phyloP scores from a whole-genome alignment of 805 yeast species.

The Tetrapisispora iriomotensis region DNA sequence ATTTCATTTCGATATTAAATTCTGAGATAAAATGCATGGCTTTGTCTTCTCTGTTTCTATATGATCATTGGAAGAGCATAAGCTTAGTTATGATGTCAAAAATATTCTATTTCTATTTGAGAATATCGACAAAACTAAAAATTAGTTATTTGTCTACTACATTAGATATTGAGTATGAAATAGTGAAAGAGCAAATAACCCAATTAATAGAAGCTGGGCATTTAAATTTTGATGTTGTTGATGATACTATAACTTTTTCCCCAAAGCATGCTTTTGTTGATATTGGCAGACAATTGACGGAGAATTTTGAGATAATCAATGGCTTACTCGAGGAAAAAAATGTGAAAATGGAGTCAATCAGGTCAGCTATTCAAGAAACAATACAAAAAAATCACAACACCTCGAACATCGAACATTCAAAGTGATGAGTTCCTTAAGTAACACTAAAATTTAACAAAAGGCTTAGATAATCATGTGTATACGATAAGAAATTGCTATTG shows the following conservation, averaged over 20 bases:
- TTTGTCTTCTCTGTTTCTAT: slow-evolving; percentile 12
- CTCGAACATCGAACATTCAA: neutral
- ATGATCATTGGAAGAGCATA: slow-evolving; percentile 13
- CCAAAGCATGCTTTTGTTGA: slow-evolving; percentile 4
- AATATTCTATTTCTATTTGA: slow-evolving; percentile 23
- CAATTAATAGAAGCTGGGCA: slow-evolving; percentile 13
- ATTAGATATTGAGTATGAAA: slow-evolving; percentile 11
- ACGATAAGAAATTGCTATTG: too few species aligned
- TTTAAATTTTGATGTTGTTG: slow-evolving; percentile 16
- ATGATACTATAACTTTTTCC: slow-evolving; percentile 10
- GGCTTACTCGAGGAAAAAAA: neutral
- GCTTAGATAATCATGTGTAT: too few species aligned
- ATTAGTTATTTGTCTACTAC: slow-evolving; percentile 20
- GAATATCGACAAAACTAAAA: slow-evolving; percentile 16
- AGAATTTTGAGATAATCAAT: slow-evolving; percentile 2
- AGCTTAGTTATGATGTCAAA: slow-evolving; percentile 18
- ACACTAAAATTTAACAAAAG: neutral
- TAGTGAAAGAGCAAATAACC: slow-evolving; percentile 13
- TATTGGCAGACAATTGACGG: neutral
- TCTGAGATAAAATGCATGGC: slow-evolving; percentile 10
- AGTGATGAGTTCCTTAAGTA: neutral
- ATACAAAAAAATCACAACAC: neutral
- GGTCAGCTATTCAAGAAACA: neutral
- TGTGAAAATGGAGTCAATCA: neutral
- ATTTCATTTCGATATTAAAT: slow-evolving; percentile 21